A percentile compares a stretch with the other conserved stretches of the same genome.
phyloP scores from a whole-genome alignment of 2,329 filamentous ascomycete species.

The Beauveria sp. region DNA sequence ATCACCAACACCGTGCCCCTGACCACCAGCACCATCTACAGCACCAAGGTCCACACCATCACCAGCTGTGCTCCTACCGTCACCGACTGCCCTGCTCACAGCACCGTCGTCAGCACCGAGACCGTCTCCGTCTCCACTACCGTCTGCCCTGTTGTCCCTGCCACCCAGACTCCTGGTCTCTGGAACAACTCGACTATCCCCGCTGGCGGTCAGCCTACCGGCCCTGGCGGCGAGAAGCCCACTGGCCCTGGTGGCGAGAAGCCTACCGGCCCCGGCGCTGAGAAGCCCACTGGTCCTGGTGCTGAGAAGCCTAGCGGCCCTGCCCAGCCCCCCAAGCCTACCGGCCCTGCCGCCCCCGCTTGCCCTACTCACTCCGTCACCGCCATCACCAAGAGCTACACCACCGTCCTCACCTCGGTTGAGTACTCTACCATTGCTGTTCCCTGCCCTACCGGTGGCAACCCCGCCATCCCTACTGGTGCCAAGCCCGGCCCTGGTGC shows the following conservation, averaged over 20 bases:
- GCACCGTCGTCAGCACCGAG: constrained; percentile 29
- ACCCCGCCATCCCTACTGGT: constrained; percentile 16
- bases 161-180: constrained; percentile 15
- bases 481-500: constrained; percentile 17
- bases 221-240: constrained; percentile 8
- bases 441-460: constrained; percentile 31
- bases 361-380: constrained; percentile 36
- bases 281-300: not conserved
- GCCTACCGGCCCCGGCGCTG: constrained; percentile 12
- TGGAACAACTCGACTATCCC: constrained; percentile 15
- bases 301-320: not conserved
- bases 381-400: constrained; percentile 48
- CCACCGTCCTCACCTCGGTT: constrained; percentile 47
- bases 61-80: constrained; percentile 53
- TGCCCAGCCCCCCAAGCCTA: not conserved
- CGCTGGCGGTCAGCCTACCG: constrained; percentile 3
- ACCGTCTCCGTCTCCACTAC: constrained; percentile 33
- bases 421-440: constrained; percentile 43
- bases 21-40: constrained; percentile 49
- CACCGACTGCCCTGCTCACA: constrained; percentile 50
- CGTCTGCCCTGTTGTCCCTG: constrained; percentile 29
- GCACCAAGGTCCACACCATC: constrained; percentile 53
- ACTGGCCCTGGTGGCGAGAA: constrained; percentile 13
- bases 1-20: constrained; percentile 32
- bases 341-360: constrained; percentile 8